These are phyloP conservation scores for Citrus inodora DNA, from an alignment of 345 rosid species.

Conservation along the genomic window DNA sequence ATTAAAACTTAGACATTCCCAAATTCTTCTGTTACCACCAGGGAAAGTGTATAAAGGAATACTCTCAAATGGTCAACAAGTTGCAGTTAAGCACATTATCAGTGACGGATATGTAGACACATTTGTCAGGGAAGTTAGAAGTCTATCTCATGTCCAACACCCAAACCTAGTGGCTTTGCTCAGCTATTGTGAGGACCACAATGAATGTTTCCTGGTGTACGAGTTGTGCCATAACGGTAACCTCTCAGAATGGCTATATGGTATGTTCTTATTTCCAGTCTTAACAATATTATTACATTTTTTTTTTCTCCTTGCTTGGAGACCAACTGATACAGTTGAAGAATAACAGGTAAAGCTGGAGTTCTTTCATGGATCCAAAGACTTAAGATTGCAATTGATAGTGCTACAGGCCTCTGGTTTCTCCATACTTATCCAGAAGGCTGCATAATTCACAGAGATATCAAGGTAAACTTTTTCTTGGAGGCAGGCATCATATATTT, in stretches of 20 bases:
- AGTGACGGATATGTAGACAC: slow-evolving; percentile 49
- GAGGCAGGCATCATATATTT: neutral
- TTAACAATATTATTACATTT: neutral
- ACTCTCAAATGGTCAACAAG: slow-evolving; percentile 36
- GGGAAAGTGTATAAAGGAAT: slow-evolving; percentile 62
- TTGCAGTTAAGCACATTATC: slow-evolving; percentile 59
- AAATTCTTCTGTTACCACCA: slow-evolving; percentile 14
- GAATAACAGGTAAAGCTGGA: slow-evolving; percentile 41
- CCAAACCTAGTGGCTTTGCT: slow-evolving; percentile 56
- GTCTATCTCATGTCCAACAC: slow-evolving; percentile 55
- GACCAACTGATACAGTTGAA: neutral
- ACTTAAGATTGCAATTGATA: slow-evolving; percentile 42
- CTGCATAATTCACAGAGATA: slow-evolving; percentile 50
- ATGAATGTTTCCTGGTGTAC: slow-evolving; percentile 53
- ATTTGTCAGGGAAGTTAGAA: slow-evolving; percentile 49
- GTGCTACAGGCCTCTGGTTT: slow-evolving; percentile 51
- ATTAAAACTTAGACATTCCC: neutral
- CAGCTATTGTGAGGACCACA: slow-evolving; percentile 47
- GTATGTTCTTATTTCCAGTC: slow-evolving; percentile 21
- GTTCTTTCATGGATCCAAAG: slow-evolving; percentile 50
- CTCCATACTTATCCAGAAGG: slow-evolving; percentile 57
- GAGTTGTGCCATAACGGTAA: slow-evolving; percentile 57
- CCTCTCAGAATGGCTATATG: slow-evolving; percentile 58
- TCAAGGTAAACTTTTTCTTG: slow-evolving; percentile 29
- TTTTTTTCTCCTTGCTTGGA: neutral